These are phyloP conservation scores for Oidiodendron maius DNA, from an alignment of 495 filamentous ascomycete species.

Conservation along the genomic window DNA sequence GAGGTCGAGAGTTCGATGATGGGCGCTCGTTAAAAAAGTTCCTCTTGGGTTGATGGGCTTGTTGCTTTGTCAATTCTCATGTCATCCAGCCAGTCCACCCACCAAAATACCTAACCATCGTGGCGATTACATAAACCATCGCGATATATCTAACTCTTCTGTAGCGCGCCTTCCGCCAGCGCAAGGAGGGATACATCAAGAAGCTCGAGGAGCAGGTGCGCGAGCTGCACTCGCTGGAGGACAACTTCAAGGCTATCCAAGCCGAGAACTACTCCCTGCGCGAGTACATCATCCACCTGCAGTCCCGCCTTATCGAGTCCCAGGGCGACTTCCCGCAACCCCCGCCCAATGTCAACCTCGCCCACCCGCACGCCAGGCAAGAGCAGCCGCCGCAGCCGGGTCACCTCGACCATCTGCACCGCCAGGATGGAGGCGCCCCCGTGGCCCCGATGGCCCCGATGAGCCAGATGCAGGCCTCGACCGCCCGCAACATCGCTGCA, in stretches of 20 bases:
- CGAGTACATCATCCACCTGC: conserved; percentile 86
- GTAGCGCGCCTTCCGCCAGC: conserved; percentile 97
- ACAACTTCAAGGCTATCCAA: conserved; percentile 67
- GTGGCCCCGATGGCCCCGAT: conserved; percentile 30
- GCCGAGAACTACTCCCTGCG: conserved; percentile 84
- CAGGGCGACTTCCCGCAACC: conserved; percentile 80
- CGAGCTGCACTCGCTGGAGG: conserved; percentile 62
- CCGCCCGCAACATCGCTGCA: conserved; percentile 30
- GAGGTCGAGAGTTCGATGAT: conserved; percentile 4
- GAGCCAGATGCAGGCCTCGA: conserved; percentile 27
- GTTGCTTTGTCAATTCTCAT: conserved; percentile 31
- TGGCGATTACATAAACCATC: too few species aligned
- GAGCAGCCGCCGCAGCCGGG: too few species aligned
- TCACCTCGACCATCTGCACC: conserved; percentile 11
- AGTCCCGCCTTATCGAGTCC: conserved; percentile 79
- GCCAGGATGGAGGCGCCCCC: conserved; percentile 21
- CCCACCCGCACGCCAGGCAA: conserved; percentile 17
- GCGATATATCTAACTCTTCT: too few species aligned
- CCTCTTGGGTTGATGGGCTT: conserved; percentile 20
- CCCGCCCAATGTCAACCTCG: conserved; percentile 42
- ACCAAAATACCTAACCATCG: conserved; percentile 19
- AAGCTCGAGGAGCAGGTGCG: conserved; percentile 88
- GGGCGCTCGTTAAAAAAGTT: conserved; percentile 20
- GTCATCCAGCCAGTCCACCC: conserved; percentile 19
- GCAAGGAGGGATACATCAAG: conserved; percentile 97